Evolutionary conservation across 495 filamentous ascomycete genomes (phyloP).

Genomic region (Xylaria nigripes): DNA sequence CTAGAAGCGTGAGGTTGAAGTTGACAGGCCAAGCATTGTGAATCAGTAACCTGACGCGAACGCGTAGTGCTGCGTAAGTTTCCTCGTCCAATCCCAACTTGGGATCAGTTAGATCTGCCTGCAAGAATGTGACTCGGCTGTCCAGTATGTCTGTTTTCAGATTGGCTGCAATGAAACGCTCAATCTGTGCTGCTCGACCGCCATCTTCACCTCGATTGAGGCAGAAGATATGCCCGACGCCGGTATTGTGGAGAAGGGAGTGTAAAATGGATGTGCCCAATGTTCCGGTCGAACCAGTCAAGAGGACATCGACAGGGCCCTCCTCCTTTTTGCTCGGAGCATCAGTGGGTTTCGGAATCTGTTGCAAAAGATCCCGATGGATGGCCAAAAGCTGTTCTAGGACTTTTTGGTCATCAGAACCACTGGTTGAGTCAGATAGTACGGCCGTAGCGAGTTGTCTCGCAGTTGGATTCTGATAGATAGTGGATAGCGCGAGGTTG

Average conservation of each 20-base stretch:
- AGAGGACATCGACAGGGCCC: constrained; percentile 33
- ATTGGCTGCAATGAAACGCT: constrained; percentile 18
- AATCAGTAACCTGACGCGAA: constrained; percentile 31
- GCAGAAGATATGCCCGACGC: constrained; percentile 43
- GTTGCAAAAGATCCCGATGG: not conserved
- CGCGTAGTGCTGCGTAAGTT: constrained; percentile 22
- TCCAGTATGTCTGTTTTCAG: not conserved
- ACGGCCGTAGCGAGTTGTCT: constrained; percentile 16
- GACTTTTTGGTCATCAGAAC: not conserved
- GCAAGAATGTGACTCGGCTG: constrained; percentile 39
- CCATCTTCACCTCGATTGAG: constrained; percentile 43
- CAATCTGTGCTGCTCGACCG: constrained; percentile 17
- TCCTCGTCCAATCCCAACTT: constrained; percentile 34
- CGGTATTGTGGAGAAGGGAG: constrained; percentile 21
- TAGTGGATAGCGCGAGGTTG: constrained; percentile 14
- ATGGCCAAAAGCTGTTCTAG: not conserved
- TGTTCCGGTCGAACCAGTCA: constrained; percentile 53
- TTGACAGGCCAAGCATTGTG: constrained; percentile 57
- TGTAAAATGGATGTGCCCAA: constrained; percentile 49
- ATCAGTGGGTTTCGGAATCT: constrained; percentile 4
- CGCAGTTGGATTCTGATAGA: constrained; percentile 27
- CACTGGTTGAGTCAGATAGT: not conserved
- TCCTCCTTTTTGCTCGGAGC: constrained; percentile 14
- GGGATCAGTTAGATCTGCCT: constrained; percentile 35
- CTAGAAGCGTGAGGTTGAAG: constrained; percentile 47